These are phyloP conservation scores for Aspergillus ustus DNA, from an alignment of 2,329 filamentous ascomycete genomes.

Conservation along the genomic window DNA sequence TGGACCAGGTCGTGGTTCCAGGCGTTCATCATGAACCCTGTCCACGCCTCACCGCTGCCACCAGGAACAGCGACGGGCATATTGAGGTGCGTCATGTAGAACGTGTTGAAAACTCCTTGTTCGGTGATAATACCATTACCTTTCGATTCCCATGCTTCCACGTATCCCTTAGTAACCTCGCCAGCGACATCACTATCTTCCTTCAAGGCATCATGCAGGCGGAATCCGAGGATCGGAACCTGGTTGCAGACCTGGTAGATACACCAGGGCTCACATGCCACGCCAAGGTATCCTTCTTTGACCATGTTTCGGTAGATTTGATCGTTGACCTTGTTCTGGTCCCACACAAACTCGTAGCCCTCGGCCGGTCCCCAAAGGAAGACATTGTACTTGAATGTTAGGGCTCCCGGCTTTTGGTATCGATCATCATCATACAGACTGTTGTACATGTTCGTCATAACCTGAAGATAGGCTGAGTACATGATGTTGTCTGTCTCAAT, in stretches of 20 bases:
- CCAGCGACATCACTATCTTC: neutral
- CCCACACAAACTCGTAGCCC: neutral
- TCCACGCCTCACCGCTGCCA: slow-evolving; percentile 3
- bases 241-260: slow-evolving; percentile 14
- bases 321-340: slow-evolving; percentile 7
- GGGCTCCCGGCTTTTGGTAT: slow-evolving; percentile 4
- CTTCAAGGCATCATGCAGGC: slow-evolving; percentile 1
- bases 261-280: slow-evolving; percentile 7
- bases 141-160: slow-evolving; percentile 5
- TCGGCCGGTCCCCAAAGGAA: neutral
- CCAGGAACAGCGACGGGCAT: neutral
- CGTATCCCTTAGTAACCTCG: slow-evolving; percentile 5
- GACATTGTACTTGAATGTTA: slow-evolving; percentile 3
- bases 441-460: slow-evolving; percentile 7
- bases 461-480: slow-evolving; percentile 8
- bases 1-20: slow-evolving; percentile 10
- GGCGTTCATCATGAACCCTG: slow-evolving; percentile 4
- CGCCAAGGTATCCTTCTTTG: slow-evolving; percentile 2
- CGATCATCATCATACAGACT: slow-evolving; percentile 11
- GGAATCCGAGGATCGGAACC: slow-evolving; percentile 7
- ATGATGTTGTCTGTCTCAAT: slow-evolving; percentile 13
- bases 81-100: neutral
- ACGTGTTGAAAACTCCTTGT: neutral
- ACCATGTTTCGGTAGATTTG: slow-evolving; percentile 13
- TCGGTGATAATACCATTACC: neutral